Evolutionary conservation across 306 rosid genomes (phyloP).

Genomic region (Cucumis cinereus): DNA sequence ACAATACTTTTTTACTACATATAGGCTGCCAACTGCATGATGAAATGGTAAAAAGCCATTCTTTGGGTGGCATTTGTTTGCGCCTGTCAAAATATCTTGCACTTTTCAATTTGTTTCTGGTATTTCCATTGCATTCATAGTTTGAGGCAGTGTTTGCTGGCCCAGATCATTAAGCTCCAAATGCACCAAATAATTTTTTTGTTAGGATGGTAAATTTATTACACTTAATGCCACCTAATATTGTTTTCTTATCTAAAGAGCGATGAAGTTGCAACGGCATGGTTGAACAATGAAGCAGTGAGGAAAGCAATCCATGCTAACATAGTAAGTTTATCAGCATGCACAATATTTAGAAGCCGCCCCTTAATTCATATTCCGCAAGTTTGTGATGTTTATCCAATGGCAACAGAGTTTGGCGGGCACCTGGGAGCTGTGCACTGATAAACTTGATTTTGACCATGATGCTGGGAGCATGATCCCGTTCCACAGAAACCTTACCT

Average conservation of each 20-base stretch:
- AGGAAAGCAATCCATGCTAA: conserved; percentile 66
- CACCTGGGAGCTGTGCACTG: conserved; percentile 61
- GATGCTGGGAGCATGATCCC: conserved; percentile 91
- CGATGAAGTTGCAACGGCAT: conserved; percentile 53
- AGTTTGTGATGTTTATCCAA: background rate
- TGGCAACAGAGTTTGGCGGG: conserved; percentile 30
- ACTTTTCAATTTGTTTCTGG: background rate
- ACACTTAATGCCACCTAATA: background rate
- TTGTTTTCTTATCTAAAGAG: conserved; percentile 23
- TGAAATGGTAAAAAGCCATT: background rate
- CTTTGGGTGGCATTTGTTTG: background rate
- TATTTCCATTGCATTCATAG: background rate
- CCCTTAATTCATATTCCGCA: background rate
- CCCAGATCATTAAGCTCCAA: background rate
- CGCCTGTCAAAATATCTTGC: background rate
- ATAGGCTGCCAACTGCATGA: background rate
- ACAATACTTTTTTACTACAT: background rate
- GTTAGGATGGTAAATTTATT: background rate
- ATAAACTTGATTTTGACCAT: conserved; percentile 18
- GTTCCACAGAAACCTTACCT: conserved; percentile 72
- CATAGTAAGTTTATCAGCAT: conserved; percentile 24
- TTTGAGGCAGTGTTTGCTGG: background rate
- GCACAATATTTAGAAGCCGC: background rate
- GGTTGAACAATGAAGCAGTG: conserved; percentile 65
- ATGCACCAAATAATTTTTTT: background rate